phyloP scores from a whole-genome alignment of 1,284 basidiomycete genomes.

The Cutaneotrichosporon cyanovorans region DNA sequence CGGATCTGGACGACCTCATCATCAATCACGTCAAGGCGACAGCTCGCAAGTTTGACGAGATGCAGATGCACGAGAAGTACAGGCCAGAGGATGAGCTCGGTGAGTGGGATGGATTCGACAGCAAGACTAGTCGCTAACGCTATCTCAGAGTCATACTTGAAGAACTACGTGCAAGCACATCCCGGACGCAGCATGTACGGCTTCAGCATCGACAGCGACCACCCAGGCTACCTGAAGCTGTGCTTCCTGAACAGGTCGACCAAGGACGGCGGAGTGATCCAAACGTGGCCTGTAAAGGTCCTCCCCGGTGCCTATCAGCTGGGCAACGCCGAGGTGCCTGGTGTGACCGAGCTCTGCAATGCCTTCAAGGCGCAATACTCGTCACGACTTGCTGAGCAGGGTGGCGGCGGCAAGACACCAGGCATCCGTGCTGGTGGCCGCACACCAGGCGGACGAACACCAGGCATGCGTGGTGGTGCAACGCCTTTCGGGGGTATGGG shows the following conservation, averaged over 20 bases:
- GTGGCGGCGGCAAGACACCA: constrained; percentile 67
- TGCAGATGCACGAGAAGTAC: constrained; percentile 95
- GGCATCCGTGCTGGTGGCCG: constrained; percentile 50
- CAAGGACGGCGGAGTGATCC: constrained; percentile 53
- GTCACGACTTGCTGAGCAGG: constrained; percentile 41
- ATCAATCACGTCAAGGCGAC: constrained; percentile 96
- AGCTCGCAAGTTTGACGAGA: constrained; percentile 85
- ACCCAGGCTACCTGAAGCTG: constrained; percentile 86
- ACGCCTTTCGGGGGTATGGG: constrained; percentile 17
- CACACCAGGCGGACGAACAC: constrained; percentile 62
- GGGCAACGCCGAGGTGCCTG: constrained; percentile 76
- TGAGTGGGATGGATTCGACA: constrained; percentile 56
- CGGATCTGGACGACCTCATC: constrained; percentile 94
- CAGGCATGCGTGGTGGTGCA: constrained; percentile 38
- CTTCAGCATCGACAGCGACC: constrained; percentile 82
- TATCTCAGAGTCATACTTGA: constrained; percentile 68
- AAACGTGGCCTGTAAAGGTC: constrained; percentile 85
- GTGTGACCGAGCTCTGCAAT: constrained; percentile 84
- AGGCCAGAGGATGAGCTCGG: constrained; percentile 82
- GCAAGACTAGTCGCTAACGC: background rate
- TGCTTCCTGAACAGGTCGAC: constrained; percentile 86
- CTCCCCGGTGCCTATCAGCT: constrained; percentile 84
- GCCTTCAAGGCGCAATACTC: constrained; percentile 83
- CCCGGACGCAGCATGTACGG: constrained; percentile 93
- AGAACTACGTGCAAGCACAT: constrained; percentile 85